Percentiles rank a stretch among this genome's conserved stretches.
These are phyloP conservation scores for Monascus purpureus DNA, from an alignment of 495 filamentous ascomycete species.

Conservation along the genomic window DNA sequence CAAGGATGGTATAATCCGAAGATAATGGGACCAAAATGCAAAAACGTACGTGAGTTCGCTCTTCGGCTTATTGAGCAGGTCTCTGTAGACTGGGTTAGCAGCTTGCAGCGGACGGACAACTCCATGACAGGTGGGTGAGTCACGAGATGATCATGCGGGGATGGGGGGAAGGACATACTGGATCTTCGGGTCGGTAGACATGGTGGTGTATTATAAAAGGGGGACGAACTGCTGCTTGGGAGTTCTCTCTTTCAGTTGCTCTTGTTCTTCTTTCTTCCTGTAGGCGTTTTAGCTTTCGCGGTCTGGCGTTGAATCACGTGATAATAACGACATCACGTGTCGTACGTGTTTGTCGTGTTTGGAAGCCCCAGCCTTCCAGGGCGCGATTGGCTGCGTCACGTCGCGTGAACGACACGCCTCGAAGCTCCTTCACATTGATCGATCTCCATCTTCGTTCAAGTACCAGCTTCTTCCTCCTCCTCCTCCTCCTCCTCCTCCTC, in stretches of 20 bases:
- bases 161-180: constrained; percentile 39
- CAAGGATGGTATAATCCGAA: no score
- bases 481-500: no score
- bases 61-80: constrained; percentile 68
- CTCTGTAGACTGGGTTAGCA: constrained; percentile 36
- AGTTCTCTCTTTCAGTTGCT: neutral
- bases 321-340: constrained; percentile 8
- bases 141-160: no score
- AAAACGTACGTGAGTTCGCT: constrained; percentile 61
- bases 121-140: no score
- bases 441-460: neutral
- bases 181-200: constrained; percentile 61
- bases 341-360: constrained; percentile 11
- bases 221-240: constrained; percentile 1
- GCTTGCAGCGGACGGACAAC: no score
- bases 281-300: neutral
- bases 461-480: constrained; percentile 8
- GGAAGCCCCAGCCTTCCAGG: constrained; percentile 1
- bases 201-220: constrained; percentile 30
- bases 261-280: constrained; percentile 1
- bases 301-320: neutral
- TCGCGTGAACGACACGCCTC: constrained; percentile 27
- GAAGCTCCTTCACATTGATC: neutral
- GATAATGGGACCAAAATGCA: constrained; percentile 6
- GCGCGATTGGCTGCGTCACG: constrained; percentile 34